Conservation (phyloP, 768 basidiomycete genomes). For the Termitomyces sp. region DNA sequence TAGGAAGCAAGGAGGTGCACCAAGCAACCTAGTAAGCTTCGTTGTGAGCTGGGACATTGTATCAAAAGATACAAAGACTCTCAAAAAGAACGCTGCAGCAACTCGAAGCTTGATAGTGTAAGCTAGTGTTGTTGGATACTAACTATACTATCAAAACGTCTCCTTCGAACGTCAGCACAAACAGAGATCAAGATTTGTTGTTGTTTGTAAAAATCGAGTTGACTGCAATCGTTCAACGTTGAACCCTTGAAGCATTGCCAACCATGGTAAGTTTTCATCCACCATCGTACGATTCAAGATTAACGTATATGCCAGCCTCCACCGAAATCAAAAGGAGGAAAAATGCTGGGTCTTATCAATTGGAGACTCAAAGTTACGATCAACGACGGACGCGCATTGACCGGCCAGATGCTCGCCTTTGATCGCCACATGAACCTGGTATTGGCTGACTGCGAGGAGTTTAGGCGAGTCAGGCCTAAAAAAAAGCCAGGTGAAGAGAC, state of each 20-base stretch:
- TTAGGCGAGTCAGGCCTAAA: constrained; percentile 87
- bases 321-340: constrained; percentile 96
- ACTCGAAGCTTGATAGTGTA: background rate
- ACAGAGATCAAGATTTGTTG: constrained; percentile 15
- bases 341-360: constrained; percentile 97
- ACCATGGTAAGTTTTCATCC: constrained; percentile 45
- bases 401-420: constrained; percentile 99
- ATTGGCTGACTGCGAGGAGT: constrained; percentile 97
- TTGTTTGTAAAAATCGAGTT: constrained; percentile 20
- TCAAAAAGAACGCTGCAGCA: background rate
- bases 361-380: constrained; percentile 97
- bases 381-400: constrained; percentile 93
- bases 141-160: background rate
- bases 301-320: constrained; percentile 58
- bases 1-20: constrained; percentile 24
- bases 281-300: constrained; percentile 1
- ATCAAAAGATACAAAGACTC: background rate
- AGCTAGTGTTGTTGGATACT: background rate
- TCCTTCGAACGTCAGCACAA: background rate
- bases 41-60: constrained; percentile 30
- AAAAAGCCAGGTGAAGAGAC: constrained; percentile 83
- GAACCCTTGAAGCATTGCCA: constrained; percentile 26
- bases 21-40: constrained; percentile 44
- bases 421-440: constrained; percentile 99
- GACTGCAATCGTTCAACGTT: constrained; percentile 10